Evolutionary conservation across 768 basidiomycete genomes (phyloP).

Genomic region (Agaricus bisporus): DNA sequence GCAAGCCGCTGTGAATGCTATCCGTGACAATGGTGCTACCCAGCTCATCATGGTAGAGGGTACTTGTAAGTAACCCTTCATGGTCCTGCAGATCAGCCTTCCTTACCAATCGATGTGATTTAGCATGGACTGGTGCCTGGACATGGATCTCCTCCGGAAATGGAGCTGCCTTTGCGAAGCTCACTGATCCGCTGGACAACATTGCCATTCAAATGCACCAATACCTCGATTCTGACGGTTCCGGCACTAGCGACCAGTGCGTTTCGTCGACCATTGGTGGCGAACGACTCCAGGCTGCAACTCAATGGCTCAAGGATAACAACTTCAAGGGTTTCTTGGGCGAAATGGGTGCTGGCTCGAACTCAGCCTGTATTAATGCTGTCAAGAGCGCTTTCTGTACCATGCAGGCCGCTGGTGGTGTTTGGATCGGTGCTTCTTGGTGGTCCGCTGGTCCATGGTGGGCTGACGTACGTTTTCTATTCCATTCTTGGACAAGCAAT

Average conservation of each 20-base stretch:
- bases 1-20: slow-evolving; percentile 63
- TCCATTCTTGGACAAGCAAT: background rate
- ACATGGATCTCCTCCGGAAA: slow-evolving; percentile 56
- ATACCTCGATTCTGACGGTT: slow-evolving; percentile 63
- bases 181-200: slow-evolving; percentile 59
- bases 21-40: slow-evolving; percentile 58
- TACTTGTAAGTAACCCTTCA: slow-evolving; percentile 10
- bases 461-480: slow-evolving; percentile 36
- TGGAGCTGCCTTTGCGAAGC: slow-evolving; percentile 38
- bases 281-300: slow-evolving; percentile 50
- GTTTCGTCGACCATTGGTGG: slow-evolving; percentile 56
- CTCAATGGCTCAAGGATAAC: slow-evolving; percentile 51
- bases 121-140: slow-evolving; percentile 60
- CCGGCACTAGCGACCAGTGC: slow-evolving; percentile 46
- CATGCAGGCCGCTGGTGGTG: slow-evolving; percentile 51
- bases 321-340: slow-evolving; percentile 61
- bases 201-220: slow-evolving; percentile 63
- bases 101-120: slow-evolving; percentile 10
- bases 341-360: slow-evolving; percentile 52
- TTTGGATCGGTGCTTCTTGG: slow-evolving; percentile 50
- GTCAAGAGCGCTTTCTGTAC: slow-evolving; percentile 50
- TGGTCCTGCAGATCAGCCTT: background rate
- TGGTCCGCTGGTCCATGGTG: slow-evolving; percentile 66
- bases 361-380: slow-evolving; percentile 38
- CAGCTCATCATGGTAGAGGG: slow-evolving; percentile 44